Percentiles rank a stretch among this genome's conserved stretches.
Conservation (phyloP, 208 protist genomes). For the Crithidia brevicula region DNA sequence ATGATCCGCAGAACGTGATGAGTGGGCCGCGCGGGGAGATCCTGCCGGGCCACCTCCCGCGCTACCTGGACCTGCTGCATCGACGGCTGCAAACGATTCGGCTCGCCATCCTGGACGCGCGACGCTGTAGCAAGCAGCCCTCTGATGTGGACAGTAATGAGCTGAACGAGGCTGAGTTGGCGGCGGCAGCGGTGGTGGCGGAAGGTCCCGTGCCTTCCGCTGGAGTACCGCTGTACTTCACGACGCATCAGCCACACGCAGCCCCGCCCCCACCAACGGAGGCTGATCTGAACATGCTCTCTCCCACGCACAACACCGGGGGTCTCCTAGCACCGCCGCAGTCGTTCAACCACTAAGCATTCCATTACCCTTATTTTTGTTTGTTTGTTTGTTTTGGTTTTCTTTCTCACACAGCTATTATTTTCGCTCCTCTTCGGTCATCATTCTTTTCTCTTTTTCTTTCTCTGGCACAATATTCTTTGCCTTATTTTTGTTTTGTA, state of each 20-base stretch:
- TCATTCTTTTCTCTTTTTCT: too few species aligned
- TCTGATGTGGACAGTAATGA: conserved; percentile 25
- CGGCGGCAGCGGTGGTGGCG: neutral
- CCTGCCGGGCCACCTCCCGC: conserved; percentile 19
- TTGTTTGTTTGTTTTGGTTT: neutral
- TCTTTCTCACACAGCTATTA: too few species aligned
- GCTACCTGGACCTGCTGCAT: conserved; percentile 28
- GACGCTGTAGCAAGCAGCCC: conserved; percentile 21
- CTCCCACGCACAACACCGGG: conserved; percentile 46
- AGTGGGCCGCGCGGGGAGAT: conserved; percentile 12
- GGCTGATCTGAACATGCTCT: conserved; percentile 46
- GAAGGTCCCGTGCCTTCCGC: neutral
- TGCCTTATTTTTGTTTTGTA: too few species aligned
- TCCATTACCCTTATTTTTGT: neutral
- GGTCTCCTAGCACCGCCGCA: conserved; percentile 50
- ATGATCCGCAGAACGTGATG: conserved; percentile 23
- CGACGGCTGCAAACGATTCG: conserved; percentile 26
- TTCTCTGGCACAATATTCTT: too few species aligned
- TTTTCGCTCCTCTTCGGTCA: too few species aligned
- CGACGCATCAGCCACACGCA: neutral
- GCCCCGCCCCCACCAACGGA: conserved; percentile 5
- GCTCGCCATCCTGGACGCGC: conserved; percentile 31
- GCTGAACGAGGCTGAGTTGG: conserved; percentile 4
- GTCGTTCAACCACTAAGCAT: conserved; percentile 22
- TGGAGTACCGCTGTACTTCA: conserved; percentile 3